These are phyloP conservation scores for Spatholobus suberectus DNA, from an alignment of 306 rosid genomes.

Conservation along the genomic window DNA sequence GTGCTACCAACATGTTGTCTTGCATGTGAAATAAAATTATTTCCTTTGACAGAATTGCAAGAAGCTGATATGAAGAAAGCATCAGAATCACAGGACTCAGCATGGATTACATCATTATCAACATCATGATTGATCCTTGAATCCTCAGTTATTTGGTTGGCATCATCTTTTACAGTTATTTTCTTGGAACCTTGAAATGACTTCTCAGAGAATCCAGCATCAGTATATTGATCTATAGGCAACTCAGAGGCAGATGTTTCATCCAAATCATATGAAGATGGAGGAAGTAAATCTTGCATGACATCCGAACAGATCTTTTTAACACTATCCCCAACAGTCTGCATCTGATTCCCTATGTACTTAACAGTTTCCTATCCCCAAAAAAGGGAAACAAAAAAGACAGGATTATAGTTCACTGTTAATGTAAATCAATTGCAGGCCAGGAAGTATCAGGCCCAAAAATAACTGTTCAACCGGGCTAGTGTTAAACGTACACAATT, in stretches of 20 bases:
- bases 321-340: slow-evolving; percentile 77
- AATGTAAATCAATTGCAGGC: slow-evolving; percentile 9
- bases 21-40: slow-evolving; percentile 34
- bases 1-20: slow-evolving; percentile 37
- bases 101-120: slow-evolving; percentile 37
- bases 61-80: slow-evolving; percentile 35
- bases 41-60: slow-evolving; percentile 39
- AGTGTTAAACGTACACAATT: background rate
- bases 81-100: slow-evolving; percentile 29
- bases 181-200: slow-evolving; percentile 42
- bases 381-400: slow-evolving; percentile 1
- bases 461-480: slow-evolving; percentile 20
- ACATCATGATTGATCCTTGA: slow-evolving; percentile 39
- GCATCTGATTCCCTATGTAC: slow-evolving; percentile 83
- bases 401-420: background rate
- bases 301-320: slow-evolving; percentile 74
- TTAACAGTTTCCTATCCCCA: slow-evolving; percentile 70
- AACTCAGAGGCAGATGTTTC: slow-evolving; percentile 43
- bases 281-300: slow-evolving; percentile 70
- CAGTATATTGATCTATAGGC: slow-evolving; percentile 43
- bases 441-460: background rate
- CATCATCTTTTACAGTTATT: slow-evolving; percentile 34
- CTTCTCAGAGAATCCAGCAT: slow-evolving; percentile 43
- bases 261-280: slow-evolving; percentile 50
- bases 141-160: slow-evolving; percentile 37